A percentile compares a stretch with the other conserved stretches of the same genome.
These are phyloP conservation scores for Kwoniella sp. DNA, from an alignment of 768 basidiomycete species.

Conservation along the genomic window DNA sequence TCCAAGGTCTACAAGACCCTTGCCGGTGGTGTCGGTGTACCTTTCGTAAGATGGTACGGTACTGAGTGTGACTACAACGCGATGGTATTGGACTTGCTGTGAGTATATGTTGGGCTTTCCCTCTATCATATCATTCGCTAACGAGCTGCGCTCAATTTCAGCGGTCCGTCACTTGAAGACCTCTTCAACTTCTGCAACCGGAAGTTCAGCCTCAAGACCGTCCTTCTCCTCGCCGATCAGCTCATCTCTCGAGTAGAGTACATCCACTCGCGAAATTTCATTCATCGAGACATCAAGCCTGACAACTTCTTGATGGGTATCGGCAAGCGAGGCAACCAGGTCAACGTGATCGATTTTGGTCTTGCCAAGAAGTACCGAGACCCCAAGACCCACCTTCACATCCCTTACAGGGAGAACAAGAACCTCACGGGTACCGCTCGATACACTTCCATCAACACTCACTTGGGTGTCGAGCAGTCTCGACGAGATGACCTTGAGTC, in stretches of 20 bases:
- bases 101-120: slow-evolving; percentile 16
- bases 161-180: slow-evolving; percentile 59
- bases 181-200: slow-evolving; percentile 67
- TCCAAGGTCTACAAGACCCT: slow-evolving; percentile 89
- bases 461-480: slow-evolving; percentile 94
- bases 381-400: slow-evolving; percentile 99
- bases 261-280: slow-evolving; percentile 90
- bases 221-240: slow-evolving; percentile 90
- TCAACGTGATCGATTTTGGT: slow-evolving; percentile 74
- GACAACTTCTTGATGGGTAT: slow-evolving; percentile 99
- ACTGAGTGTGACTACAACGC: slow-evolving; percentile 99
- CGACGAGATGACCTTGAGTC: slow-evolving; percentile 98
- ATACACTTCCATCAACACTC: slow-evolving; percentile 99
- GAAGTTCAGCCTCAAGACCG: slow-evolving; percentile 91
- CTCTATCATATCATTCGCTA: not conserved
- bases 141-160: slow-evolving; percentile 8
- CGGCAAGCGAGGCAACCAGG: slow-evolving; percentile 97
- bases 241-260: slow-evolving; percentile 96
- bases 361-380: slow-evolving; percentile 99
- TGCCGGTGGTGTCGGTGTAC: slow-evolving; percentile 84
- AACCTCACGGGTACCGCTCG: slow-evolving; percentile 98
- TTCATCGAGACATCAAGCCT: slow-evolving; percentile 97
- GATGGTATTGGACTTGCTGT: slow-evolving; percentile 95
- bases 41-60: slow-evolving; percentile 90
- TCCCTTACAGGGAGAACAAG: slow-evolving; percentile 99